Evolutionary conservation across 768 basidiomycete species (phyloP), one percentile per base, ranked within the genome.

Genomic region (Amanita exitialis): DNA sequence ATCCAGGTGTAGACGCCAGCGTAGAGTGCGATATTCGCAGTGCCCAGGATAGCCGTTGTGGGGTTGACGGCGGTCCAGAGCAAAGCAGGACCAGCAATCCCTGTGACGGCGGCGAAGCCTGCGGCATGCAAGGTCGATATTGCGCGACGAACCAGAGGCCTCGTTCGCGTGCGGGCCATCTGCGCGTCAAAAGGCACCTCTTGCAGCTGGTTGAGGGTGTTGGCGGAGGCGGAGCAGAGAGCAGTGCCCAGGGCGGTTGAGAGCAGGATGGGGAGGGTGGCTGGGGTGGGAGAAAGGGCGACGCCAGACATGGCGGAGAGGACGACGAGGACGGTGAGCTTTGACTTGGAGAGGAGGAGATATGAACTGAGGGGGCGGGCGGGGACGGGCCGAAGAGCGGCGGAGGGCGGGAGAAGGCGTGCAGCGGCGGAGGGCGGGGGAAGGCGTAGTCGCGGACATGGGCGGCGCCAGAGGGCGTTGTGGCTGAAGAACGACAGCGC

Each of bases 161-260:
- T 73, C 49, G 75, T 82, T 27, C 94, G 79, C 0, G 96, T 98
- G 42, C 96, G 80, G 0, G 82, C 76, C 85, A 97, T 98, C 63
- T 99, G 96, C 0, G 96, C 94, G 61, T 99, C 96, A 56, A 92
- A 90, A 0, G 96, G 96, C 6, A 90, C 74, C 67, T 99, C 96
- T 60, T 93, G 86, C 3, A 98, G 70, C 64, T 99, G 92, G 67
- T 99, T 99, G 59, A 96, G 74, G 2, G 95, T 77, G 62, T 97
- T 97, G 25, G 96, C 96, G 0, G 93, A 89, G 2, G 92, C 90
- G 4, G 87, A 85, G 63, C 93, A 96, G 38, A 99, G 75, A 0
- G 85, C 80, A 0, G 94, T 97, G 36, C 96, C 96, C 23, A 87
- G 61, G 0, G 94, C 91, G 0, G 94, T 89, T 13, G 87, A 81